Percentiles rank a stretch among this genome's conserved stretches.
phyloP scores from a whole-genome alignment of 495 filamentous ascomycete species.

The Talaromyces borbonicus region DNA sequence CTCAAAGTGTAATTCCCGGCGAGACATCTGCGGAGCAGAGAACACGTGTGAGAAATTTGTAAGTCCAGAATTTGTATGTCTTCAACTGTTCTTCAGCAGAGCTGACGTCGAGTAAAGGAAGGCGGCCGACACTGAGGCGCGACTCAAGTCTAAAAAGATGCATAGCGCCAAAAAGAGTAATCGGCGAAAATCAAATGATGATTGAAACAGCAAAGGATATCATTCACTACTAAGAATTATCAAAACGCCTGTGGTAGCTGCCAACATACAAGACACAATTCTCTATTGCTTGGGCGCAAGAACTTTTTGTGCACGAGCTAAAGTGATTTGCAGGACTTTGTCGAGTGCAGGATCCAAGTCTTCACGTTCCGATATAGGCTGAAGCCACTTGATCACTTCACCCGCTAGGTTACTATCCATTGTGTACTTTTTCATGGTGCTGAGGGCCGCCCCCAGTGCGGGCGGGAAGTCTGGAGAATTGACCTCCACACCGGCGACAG shows the following conservation, averaged over 20 bases:
- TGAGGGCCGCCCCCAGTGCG: slow-evolving; percentile 54
- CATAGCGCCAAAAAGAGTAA: slow-evolving; percentile 72
- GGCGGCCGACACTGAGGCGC: slow-evolving; percentile 57
- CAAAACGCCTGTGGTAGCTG: no score
- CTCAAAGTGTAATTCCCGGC: slow-evolving; percentile 46
- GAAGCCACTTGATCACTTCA: slow-evolving; percentile 51
- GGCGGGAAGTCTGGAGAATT: slow-evolving; percentile 62
- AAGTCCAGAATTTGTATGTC: slow-evolving; percentile 28
- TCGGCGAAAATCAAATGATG: slow-evolving; percentile 44
- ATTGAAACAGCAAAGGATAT: slow-evolving; percentile 18
- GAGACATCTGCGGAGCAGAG: slow-evolving; percentile 52
- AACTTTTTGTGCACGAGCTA: slow-evolving; percentile 10
- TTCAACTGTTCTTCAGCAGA: slow-evolving; percentile 9
- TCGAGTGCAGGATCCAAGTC: slow-evolving; percentile 56
- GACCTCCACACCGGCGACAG: slow-evolving; percentile 53
- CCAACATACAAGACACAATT: background rate
- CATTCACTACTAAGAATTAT: no score
- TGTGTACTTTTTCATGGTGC: slow-evolving; percentile 40
- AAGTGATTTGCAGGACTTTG: slow-evolving; percentile 53
- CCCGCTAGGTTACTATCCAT: slow-evolving; percentile 33
- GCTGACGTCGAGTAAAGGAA: slow-evolving; percentile 40
- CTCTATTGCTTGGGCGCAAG: background rate
- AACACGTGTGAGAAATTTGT: slow-evolving; percentile 55
- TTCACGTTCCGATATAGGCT: slow-evolving; percentile 41
- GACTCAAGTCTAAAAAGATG: slow-evolving; percentile 65